Conservation (phyloP, 805 yeast species). For the Scheffersomyces ergatensis region DNA sequence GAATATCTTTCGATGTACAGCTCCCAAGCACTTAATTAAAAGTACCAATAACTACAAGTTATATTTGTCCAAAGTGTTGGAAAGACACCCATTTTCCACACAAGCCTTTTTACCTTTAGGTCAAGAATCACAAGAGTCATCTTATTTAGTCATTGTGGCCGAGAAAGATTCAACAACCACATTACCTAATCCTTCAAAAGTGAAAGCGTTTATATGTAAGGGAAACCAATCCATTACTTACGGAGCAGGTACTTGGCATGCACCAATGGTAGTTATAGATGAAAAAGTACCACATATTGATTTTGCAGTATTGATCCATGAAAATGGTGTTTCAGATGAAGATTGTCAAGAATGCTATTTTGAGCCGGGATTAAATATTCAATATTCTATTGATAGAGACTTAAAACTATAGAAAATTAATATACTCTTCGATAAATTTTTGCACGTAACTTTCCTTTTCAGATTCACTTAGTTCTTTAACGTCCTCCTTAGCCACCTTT, state of each 20-base stretch:
- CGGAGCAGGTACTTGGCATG: conserved; percentile 88
- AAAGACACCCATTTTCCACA: conserved; percentile 84
- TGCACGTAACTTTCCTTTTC: conserved; percentile 31
- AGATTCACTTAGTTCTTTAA: conserved; percentile 17
- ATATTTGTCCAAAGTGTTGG: conserved; percentile 60
- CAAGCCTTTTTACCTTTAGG: conserved; percentile 96
- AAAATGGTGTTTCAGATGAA: conserved; percentile 73
- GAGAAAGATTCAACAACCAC: conserved; percentile 38
- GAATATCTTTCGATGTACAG: conserved; percentile 81
- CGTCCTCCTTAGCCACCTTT: conserved; percentile 31
- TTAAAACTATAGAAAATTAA: conserved; percentile 29
- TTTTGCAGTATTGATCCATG: conserved; percentile 86
- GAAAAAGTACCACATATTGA: conserved; percentile 53
- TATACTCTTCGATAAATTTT: conserved; percentile 34
- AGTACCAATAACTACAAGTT: conserved; percentile 7
- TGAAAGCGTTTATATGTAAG: conserved; percentile 68
- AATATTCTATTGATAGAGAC: conserved; percentile 14
- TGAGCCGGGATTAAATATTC: conserved; percentile 52
- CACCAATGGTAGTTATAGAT: conserved; percentile 88
- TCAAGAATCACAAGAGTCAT: conserved; percentile 39
- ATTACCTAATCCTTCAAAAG: conserved; percentile 59
- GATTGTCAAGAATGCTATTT: conserved; percentile 81
- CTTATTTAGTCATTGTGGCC: conserved; percentile 84
- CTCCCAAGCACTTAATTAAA: conserved; percentile 61
- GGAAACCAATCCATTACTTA: conserved; percentile 92